phyloP scores from a whole-genome alignment of 305 asterid genomes.

The Fraxinus angustifolia region DNA sequence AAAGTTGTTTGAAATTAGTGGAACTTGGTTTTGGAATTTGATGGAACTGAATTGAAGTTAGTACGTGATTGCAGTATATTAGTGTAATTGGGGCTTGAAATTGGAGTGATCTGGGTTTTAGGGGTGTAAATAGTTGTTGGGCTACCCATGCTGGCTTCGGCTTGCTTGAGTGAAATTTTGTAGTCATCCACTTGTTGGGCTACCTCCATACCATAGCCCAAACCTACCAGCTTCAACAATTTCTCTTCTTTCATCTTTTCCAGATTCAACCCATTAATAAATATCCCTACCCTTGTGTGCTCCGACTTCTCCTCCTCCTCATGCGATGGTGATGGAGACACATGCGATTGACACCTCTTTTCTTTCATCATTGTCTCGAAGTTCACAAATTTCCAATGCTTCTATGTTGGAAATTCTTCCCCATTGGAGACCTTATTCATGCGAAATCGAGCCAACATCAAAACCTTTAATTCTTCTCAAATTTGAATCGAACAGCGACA shows the following conservation, averaged over 20 bases:
- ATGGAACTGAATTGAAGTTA: neutral
- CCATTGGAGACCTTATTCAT: neutral
- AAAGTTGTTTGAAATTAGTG: neutral
- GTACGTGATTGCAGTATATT: neutral
- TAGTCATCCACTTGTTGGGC: no score
- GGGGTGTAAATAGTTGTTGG: neutral
- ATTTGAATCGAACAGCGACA: neutral
- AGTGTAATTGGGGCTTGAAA: neutral
- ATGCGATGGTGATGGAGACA: neutral
- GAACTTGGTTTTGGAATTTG: neutral
- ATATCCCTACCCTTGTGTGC: neutral
- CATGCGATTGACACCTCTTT: neutral
- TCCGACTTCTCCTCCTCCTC: neutral
- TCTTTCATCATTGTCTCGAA: neutral
- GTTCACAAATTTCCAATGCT: neutral
- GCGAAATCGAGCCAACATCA: neutral
- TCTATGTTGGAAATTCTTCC: neutral
- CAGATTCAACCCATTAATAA: neutral
- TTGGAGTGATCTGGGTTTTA: neutral
- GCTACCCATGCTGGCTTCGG: neutral
- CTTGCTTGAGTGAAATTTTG: neutral
- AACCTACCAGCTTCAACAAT: neutral
- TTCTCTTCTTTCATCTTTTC: neutral
- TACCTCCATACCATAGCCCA: neutral
- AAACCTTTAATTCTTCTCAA: neutral